These are phyloP conservation scores for Cryptosporidium sp. DNA, from an alignment of 169 alveolate species.

Conservation along the genomic window DNA sequence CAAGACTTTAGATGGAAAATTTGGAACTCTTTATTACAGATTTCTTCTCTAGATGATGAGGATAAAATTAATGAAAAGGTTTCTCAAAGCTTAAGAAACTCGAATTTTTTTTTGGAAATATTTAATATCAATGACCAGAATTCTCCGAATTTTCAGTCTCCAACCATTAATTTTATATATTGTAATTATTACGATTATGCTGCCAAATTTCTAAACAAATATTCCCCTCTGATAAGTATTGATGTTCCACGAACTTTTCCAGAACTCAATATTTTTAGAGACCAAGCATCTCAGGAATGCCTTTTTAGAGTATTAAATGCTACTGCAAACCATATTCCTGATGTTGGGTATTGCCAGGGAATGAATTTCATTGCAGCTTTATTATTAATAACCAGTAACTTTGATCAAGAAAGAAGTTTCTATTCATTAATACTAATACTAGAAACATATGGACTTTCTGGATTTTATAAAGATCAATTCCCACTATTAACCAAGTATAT, in stretches of 20 bases:
- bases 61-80: background rate
- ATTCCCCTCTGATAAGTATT: conserved; percentile 78
- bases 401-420: conserved; percentile 83
- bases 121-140: background rate
- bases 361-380: conserved; percentile 91
- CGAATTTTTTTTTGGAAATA: conserved; percentile 36
- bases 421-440: conserved; percentile 83
- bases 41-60: conserved; percentile 9
- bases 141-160: background rate
- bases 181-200: conserved; percentile 58
- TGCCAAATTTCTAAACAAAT: conserved; percentile 50
- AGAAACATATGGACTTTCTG: conserved; percentile 81
- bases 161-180: background rate
- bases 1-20: conserved; percentile 81
- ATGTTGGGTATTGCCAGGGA: conserved; percentile 92
- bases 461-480: conserved; percentile 81
- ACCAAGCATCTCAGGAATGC: conserved; percentile 81
- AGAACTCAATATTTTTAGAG: conserved; percentile 78
- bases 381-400: conserved; percentile 83
- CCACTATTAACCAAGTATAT: conserved; percentile 82
- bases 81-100: background rate
- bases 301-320: conserved; percentile 86
- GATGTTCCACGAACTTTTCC: conserved; percentile 83
- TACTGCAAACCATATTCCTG: conserved; percentile 82
- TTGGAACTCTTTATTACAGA: conserved; percentile 70